phyloP scores from a whole-genome alignment of 768 basidiomycete genomes.

The Heimioporus sp. region DNA sequence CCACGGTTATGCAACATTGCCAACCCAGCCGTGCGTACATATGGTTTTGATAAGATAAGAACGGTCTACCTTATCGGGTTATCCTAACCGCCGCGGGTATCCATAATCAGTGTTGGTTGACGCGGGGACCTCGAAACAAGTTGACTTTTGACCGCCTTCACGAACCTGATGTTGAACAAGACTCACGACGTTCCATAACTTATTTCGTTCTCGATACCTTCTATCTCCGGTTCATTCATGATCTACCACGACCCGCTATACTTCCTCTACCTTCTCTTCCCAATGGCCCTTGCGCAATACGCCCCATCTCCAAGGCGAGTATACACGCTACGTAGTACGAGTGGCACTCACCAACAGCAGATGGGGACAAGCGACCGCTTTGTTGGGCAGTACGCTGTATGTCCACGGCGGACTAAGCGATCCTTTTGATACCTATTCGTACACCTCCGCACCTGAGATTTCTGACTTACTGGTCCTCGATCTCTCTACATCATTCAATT shows the following conservation, averaged over 20 bases:
- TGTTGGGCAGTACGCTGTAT: conserved; percentile 59
- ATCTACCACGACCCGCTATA: background rate
- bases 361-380: conserved; percentile 78
- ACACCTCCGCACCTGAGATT: conserved; percentile 69
- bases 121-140: no score
- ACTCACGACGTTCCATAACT: conserved; percentile 16
- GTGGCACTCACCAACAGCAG: conserved; percentile 37
- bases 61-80: no score
- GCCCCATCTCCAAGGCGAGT: conserved; percentile 25
- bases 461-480: conserved; percentile 72
- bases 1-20: no score
- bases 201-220: conserved; percentile 2
- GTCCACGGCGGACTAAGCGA: conserved; percentile 84
- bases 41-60: no score
- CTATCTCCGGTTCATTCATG: conserved; percentile 6
- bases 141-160: no score
- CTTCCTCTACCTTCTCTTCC: conserved; percentile 9
- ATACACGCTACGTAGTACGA: background rate
- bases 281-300: conserved; percentile 20
- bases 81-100: no score
- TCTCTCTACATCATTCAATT: conserved; percentile 55
- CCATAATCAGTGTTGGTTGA: no score
- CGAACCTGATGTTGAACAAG: no score
- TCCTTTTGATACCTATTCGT: conserved; percentile 62
- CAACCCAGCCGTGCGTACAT: no score